A percentile compares a stretch with the other conserved stretches of the same genome.
Conservation (phyloP, 2,329 filamentous ascomycete species). For the Penicillium sp. region DNA sequence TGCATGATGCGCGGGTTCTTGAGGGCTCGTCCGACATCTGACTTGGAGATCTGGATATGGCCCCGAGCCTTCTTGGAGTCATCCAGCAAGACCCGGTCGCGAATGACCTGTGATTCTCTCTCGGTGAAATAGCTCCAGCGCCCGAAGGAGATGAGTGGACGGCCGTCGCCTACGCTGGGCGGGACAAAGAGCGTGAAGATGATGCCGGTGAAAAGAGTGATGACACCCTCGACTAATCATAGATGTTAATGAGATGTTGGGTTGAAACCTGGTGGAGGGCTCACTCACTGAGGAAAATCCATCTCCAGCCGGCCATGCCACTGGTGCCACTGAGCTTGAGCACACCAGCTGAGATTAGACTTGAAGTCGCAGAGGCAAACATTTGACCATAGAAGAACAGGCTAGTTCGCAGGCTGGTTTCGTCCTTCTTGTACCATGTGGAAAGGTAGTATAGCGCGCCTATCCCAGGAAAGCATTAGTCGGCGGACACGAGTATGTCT, state of each 20-base stretch:
- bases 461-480: slow-evolving; percentile 5
- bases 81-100: slow-evolving; percentile 44
- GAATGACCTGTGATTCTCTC: slow-evolving; percentile 45
- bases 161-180: slow-evolving; percentile 36
- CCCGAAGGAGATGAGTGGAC: slow-evolving; percentile 36
- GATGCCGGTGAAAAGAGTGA: slow-evolving; percentile 48
- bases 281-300: slow-evolving; percentile 49
- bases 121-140: slow-evolving; percentile 46
- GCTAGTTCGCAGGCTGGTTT: slow-evolving; percentile 54
- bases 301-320: slow-evolving; percentile 56
- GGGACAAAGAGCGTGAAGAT: slow-evolving; percentile 45
- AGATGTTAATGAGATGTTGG: neutral
- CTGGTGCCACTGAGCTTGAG: slow-evolving; percentile 52
- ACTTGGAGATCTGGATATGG: slow-evolving; percentile 38
- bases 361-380: slow-evolving; percentile 47
- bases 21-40: slow-evolving; percentile 37
- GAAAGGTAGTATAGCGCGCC: slow-evolving; percentile 47
- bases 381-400: slow-evolving; percentile 59
- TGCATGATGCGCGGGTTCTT: slow-evolving; percentile 55
- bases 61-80: slow-evolving; percentile 42
- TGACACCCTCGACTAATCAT: slow-evolving; percentile 49
- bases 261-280: neutral
- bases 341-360: slow-evolving; percentile 40
- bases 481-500: neutral
- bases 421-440: slow-evolving; percentile 56